Evolutionary conservation across 306 rosid genomes (phyloP).

Genomic region (Vigna reflexopilosa): DNA sequence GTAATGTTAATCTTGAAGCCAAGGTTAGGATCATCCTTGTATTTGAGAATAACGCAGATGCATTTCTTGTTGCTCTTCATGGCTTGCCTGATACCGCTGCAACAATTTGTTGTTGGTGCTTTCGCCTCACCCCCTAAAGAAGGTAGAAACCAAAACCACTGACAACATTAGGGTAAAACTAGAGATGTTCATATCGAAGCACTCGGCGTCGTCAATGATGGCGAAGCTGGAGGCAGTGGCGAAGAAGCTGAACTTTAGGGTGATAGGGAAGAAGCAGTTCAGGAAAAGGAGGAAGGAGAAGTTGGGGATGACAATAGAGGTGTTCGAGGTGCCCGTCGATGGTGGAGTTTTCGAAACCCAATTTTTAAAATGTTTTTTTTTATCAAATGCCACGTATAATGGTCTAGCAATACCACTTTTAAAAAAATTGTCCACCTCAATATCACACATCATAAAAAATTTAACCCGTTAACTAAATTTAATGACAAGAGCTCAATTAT

Average conservation of each 20-base stretch:
- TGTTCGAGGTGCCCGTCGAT: constrained; percentile 62
- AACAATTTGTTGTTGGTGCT: constrained; percentile 70
- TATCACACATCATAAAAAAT: too few relatives aligned
- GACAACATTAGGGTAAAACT: too few relatives aligned
- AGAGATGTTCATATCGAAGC: constrained; percentile 58
- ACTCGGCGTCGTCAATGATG: constrained; percentile 59
- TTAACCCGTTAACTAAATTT: too few relatives aligned
- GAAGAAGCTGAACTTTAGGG: constrained; percentile 53
- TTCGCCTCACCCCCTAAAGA: constrained; percentile 63
- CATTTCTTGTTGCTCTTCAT: constrained; percentile 65
- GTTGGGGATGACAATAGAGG: constrained; percentile 65
- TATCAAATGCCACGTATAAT: too few relatives aligned
- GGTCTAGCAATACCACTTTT: too few relatives aligned
- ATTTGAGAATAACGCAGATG: constrained; percentile 58
- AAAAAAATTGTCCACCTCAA: too few relatives aligned
- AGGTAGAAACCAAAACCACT: constrained; percentile 35
- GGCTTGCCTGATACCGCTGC: constrained; percentile 62
- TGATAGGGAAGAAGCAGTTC: constrained; percentile 59
- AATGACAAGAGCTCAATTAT: too few relatives aligned
- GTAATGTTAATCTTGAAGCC: constrained; percentile 39
- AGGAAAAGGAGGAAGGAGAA: constrained; percentile 85
- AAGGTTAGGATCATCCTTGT: constrained; percentile 62
- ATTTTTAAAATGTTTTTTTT: too few relatives aligned
- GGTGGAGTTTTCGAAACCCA: constrained; percentile 59
- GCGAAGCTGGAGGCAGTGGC: constrained; percentile 62